Evolutionary conservation across 768 basidiomycete species (phyloP).

Genomic region (Pleurotus djamor): DNA sequence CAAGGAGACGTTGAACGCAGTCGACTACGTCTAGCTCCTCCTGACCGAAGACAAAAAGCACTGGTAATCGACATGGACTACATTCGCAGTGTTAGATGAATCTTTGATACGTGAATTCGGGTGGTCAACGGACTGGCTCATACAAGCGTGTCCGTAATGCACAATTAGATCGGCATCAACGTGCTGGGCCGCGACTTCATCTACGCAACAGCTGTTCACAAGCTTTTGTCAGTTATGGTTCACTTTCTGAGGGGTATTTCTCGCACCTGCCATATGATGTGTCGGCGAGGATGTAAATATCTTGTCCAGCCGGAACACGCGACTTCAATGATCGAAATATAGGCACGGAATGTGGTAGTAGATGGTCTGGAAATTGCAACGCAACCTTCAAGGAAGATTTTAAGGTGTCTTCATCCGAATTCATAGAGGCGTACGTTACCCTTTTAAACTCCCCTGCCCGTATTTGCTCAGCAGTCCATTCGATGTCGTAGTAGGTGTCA

Average conservation of each 20-base stretch:
- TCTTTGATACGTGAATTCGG: neutral
- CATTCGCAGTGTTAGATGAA: conserved; percentile 2
- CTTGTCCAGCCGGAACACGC: conserved; percentile 31
- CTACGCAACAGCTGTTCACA: conserved; percentile 82
- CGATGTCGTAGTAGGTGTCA: conserved; percentile 73
- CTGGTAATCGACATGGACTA: conserved; percentile 85
- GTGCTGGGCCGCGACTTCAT: conserved; percentile 94
- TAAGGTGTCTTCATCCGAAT: neutral
- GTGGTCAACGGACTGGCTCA: conserved; percentile 70
- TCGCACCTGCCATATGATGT: conserved; percentile 94
- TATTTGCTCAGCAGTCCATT: conserved; percentile 62
- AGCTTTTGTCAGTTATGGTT: conserved; percentile 1
- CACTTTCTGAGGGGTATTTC: neutral
- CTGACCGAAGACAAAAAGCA: conserved; percentile 89
- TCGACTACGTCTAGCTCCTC: conserved; percentile 55
- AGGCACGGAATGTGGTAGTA: conserved; percentile 82
- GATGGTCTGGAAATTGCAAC: conserved; percentile 94
- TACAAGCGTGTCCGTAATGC: conserved; percentile 96
- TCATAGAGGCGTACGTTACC: conserved; percentile 31
- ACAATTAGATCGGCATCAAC: conserved; percentile 89
- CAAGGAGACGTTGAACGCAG: conserved; percentile 39
- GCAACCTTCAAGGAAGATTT: conserved; percentile 54
- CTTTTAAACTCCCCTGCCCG: conserved; percentile 63
- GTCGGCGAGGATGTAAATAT: conserved; percentile 92
- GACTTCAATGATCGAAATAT: conserved; percentile 70